phyloP scores from a whole-genome alignment of 1,139 yeast species.

The Kodamaea anthophila region DNA sequence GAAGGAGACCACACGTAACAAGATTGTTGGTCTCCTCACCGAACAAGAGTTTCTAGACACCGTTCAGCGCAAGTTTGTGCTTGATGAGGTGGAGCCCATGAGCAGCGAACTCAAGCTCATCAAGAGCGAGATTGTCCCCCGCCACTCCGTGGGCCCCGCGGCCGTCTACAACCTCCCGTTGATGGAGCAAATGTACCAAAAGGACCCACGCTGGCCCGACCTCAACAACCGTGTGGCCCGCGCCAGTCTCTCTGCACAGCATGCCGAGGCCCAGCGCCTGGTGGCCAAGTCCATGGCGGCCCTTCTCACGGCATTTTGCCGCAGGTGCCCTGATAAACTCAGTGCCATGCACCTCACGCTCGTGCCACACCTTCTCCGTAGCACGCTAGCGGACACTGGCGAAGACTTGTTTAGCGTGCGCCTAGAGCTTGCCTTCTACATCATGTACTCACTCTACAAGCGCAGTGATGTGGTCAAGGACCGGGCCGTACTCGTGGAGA shows the following conservation, averaged over 20 bases:
- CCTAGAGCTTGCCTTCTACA: conserved; percentile 63
- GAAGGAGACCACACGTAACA: conserved; percentile 30
- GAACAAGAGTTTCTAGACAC: conserved; percentile 28
- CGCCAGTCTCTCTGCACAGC: conserved; percentile 61
- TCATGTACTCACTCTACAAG: conserved; percentile 44
- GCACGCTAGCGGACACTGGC: conserved; percentile 44
- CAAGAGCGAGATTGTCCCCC: conserved; percentile 44
- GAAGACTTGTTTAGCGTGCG: conserved; percentile 54
- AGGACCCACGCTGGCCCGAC: conserved; percentile 45
- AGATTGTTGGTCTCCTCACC: conserved; percentile 41
- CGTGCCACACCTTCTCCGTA: conserved; percentile 44
- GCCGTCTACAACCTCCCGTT: conserved; percentile 56
- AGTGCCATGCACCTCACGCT: conserved; percentile 35
- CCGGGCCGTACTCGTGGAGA: conserved; percentile 27
- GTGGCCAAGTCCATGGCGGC: conserved; percentile 78
- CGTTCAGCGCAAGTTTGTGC: conserved; percentile 26
- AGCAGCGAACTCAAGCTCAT: conserved; percentile 44
- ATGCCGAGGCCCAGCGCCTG: conserved; percentile 58
- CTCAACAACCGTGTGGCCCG: conserved; percentile 47
- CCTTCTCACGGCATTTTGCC: conserved; percentile 58
- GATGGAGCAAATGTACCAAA: conserved; percentile 54
- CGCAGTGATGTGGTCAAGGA: conserved; percentile 19
- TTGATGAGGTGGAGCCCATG: conserved; percentile 21
- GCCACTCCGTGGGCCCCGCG: conserved; percentile 46
- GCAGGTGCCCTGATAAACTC: conserved; percentile 28